A percentile compares a stretch with the other conserved stretches of the same genome.
Evolutionary conservation across 1,284 basidiomycete genomes (phyloP).

Genomic region (Ganoderma sp.): DNA sequence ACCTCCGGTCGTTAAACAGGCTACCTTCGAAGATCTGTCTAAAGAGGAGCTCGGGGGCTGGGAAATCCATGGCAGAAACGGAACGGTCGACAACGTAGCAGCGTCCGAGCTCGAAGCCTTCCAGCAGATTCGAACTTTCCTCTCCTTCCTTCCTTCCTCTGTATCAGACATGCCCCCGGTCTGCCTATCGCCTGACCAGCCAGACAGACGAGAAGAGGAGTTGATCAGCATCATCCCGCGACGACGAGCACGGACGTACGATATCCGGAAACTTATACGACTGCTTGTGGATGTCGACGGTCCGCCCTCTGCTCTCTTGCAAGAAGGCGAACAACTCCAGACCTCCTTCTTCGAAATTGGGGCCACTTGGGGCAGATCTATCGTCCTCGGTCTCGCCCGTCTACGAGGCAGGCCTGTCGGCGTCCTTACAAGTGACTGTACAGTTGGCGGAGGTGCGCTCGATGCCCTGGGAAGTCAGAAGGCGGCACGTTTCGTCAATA

Average conservation of each 20-base stretch:
- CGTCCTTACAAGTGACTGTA: slow-evolving; percentile 49
- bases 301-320: background rate
- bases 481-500: slow-evolving; percentile 45
- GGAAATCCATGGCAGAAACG: slow-evolving; percentile 49
- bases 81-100: slow-evolving; percentile 49
- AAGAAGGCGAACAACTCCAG: slow-evolving; percentile 14
- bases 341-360: slow-evolving; percentile 51
- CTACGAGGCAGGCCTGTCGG: slow-evolving; percentile 46
- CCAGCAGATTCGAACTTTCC: slow-evolving; percentile 44
- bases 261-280: slow-evolving; percentile 45
- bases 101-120: slow-evolving; percentile 48
- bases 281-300: slow-evolving; percentile 43
- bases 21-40: slow-evolving; percentile 49
- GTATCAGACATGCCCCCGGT: slow-evolving; percentile 45
- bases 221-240: slow-evolving; percentile 48
- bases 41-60: slow-evolving; percentile 50
- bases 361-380: slow-evolving; percentile 45
- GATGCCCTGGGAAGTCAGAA: slow-evolving; percentile 50
- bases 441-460: slow-evolving; percentile 49
- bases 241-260: slow-evolving; percentile 45
- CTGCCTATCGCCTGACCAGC: slow-evolving; percentile 33
- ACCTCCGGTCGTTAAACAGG: slow-evolving; percentile 50
- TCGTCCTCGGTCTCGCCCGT: slow-evolving; percentile 49
- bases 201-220: slow-evolving; percentile 44
- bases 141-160: slow-evolving; percentile 50